Evolutionary conservation across 2,329 filamentous ascomycete species (phyloP).

Genomic region (Stachybotrys elegans): DNA sequence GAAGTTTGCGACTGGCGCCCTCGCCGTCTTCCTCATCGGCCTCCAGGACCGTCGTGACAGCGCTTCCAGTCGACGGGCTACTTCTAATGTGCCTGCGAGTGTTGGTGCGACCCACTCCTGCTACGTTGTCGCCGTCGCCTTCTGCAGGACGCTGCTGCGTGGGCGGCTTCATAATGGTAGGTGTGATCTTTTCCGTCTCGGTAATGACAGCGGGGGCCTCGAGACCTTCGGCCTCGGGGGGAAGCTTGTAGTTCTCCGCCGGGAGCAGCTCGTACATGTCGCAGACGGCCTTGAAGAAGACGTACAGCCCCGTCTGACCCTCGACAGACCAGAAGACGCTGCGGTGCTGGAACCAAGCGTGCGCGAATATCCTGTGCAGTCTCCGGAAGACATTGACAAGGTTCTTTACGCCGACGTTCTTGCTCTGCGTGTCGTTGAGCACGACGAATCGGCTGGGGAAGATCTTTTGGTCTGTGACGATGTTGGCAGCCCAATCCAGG

Average conservation of each 20-base stretch:
- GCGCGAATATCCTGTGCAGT: constrained; percentile 93
- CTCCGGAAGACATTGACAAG: constrained; percentile 92
- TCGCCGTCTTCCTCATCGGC: constrained; percentile 68
- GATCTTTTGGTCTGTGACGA: constrained; percentile 88
- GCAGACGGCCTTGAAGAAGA: constrained; percentile 96
- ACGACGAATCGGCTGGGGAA: constrained; percentile 80
- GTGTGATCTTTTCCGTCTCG: constrained; percentile 33
- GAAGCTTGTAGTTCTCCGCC: constrained; percentile 92
- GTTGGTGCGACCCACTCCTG: constrained; percentile 57
- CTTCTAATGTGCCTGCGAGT: constrained; percentile 77
- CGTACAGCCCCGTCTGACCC: constrained; percentile 82
- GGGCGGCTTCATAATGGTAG: constrained; percentile 31
- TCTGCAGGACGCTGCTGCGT: constrained; percentile 21
- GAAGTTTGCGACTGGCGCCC: constrained; percentile 40
- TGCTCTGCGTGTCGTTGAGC: constrained; percentile 51
- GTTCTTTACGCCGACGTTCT: constrained; percentile 67
- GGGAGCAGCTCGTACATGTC: constrained; percentile 86
- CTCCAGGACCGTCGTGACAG: constrained; percentile 77
- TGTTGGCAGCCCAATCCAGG: constrained; percentile 93
- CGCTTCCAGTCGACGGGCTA: constrained; percentile 72
- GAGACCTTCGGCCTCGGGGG: constrained; percentile 83
- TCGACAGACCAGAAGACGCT: constrained; percentile 95
- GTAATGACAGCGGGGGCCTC: constrained; percentile 44
- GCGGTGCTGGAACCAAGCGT: constrained; percentile 97
- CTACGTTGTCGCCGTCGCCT: constrained; percentile 43